phyloP scores from a whole-genome alignment of 2,329 filamentous ascomycete genomes.

The Metarhizium guizhouense region DNA sequence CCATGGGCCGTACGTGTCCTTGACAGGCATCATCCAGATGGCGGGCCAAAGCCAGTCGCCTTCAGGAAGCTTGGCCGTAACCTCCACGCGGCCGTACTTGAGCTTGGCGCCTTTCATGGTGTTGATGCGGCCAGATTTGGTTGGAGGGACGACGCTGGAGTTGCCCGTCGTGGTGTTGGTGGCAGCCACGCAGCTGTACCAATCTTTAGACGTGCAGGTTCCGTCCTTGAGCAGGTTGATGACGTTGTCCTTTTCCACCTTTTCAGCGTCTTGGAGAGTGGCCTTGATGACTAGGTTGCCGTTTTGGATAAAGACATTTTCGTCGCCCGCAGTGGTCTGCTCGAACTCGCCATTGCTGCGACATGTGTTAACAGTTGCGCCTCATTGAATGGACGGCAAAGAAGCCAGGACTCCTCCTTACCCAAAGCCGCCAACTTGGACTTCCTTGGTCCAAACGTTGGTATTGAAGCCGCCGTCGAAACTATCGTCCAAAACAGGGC shows the following conservation, averaged over 20 bases:
- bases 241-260: slow-evolving; percentile 56
- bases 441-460: slow-evolving; percentile 64
- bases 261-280: slow-evolving; percentile 60
- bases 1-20: slow-evolving; percentile 67
- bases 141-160: slow-evolving; percentile 66
- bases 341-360: slow-evolving; percentile 72
- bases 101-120: slow-evolving; percentile 62
- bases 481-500: slow-evolving; percentile 55
- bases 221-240: slow-evolving; percentile 60
- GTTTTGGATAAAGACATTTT: slow-evolving; percentile 66
- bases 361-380: not conserved
- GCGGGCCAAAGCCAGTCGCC: slow-evolving; percentile 80
- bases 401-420: slow-evolving; percentile 37
- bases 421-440: slow-evolving; percentile 68
- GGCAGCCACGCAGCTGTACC: slow-evolving; percentile 52
- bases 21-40: slow-evolving; percentile 81
- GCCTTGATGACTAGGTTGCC: slow-evolving; percentile 67
- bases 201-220: slow-evolving; percentile 53
- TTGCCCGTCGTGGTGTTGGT: slow-evolving; percentile 67
- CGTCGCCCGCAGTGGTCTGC: slow-evolving; percentile 59
- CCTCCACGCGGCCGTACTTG: slow-evolving; percentile 54
- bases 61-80: not conserved
- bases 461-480: slow-evolving; percentile 51
- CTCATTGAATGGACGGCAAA: not conserved
- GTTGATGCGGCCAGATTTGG: slow-evolving; percentile 69